Conservation (phyloP, 495 filamentous ascomycete species). For the Aspergillus sclerotioniger region DNA sequence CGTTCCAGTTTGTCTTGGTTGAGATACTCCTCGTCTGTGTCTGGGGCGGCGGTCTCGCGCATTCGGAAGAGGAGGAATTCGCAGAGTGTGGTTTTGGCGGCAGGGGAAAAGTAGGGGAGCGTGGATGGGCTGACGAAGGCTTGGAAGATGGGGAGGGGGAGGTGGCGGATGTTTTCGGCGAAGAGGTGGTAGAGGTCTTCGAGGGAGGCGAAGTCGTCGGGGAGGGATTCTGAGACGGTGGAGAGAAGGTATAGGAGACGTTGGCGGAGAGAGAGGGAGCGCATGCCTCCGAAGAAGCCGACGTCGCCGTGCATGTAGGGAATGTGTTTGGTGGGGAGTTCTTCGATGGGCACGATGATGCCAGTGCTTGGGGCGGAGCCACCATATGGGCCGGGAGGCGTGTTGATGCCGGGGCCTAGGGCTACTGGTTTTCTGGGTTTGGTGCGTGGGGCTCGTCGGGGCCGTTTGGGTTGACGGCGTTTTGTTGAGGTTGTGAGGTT, state of each 20-base stretch:
- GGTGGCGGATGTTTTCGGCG: conserved; percentile 59
- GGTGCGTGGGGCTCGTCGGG: conserved; percentile 28
- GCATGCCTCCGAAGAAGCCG: conserved; percentile 47
- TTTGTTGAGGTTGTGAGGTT: not conserved
- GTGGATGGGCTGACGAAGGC: conserved; percentile 60
- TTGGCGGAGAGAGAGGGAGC: conserved; percentile 61
- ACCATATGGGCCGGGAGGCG: not conserved
- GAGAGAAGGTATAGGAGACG: conserved; percentile 58
- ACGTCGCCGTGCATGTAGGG: conserved; percentile 23
- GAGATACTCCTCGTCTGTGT: conserved; percentile 46
- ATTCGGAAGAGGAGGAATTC: conserved; percentile 63
- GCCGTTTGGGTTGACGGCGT: conserved; percentile 30
- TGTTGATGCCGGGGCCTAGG: conserved; percentile 11
- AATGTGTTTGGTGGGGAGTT: conserved; percentile 2
- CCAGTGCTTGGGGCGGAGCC: not conserved
- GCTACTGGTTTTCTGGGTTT: conserved; percentile 12
- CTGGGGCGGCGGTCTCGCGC: conserved; percentile 56
- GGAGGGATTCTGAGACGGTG: conserved; percentile 42
- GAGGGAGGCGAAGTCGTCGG: conserved; percentile 45
- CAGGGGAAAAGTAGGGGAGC: conserved; percentile 45
- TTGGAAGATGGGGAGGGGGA: conserved; percentile 70
- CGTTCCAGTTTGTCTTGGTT: conserved; percentile 58
- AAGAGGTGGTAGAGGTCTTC: conserved; percentile 66
- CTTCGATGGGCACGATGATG: conserved; percentile 1
- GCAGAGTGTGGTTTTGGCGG: conserved; percentile 58